Percentiles rank a stretch among this genome's conserved stretches.
Conservation (phyloP, 2,329 filamentous ascomycete genomes). For the Zymoseptoria passerinii region DNA sequence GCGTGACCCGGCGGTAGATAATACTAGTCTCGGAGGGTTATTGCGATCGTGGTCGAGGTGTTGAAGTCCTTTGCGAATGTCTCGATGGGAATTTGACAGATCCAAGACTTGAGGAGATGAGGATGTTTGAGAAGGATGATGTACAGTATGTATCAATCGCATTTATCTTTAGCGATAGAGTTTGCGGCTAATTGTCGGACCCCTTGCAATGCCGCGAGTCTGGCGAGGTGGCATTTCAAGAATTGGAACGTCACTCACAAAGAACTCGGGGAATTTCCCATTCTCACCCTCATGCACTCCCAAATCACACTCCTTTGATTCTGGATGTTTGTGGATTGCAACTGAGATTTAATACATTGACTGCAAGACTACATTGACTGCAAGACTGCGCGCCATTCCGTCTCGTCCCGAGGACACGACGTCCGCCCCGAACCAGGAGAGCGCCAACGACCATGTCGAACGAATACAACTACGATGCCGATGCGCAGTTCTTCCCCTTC, state of each 20-base stretch:
- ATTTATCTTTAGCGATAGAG: not conserved
- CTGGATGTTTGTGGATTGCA: not conserved
- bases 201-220: not conserved
- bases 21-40: not conserved
- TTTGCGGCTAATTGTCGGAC: not conserved
- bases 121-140: no score
- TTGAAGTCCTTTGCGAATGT: not conserved
- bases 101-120: not conserved
- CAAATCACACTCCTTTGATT: not conserved
- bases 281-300: not conserved
- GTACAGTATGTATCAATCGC: not conserved
- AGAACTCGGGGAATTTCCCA: not conserved
- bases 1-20: not conserved
- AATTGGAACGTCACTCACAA: not conserved
- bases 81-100: not conserved
- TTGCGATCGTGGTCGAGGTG: not conserved
- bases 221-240: not conserved
- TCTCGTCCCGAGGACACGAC: not conserved
- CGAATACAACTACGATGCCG: conserved; percentile 97
- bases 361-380: not conserved
- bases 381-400: not conserved
- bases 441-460: conserved; percentile 60
- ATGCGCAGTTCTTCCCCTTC: conserved; percentile 98
- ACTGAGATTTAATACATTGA: not conserved
- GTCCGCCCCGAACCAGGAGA: not conserved